phyloP scores from a whole-genome alignment of 192 early-diverging fungal genomes.

The Phycomyces blakesleeanus region DNA sequence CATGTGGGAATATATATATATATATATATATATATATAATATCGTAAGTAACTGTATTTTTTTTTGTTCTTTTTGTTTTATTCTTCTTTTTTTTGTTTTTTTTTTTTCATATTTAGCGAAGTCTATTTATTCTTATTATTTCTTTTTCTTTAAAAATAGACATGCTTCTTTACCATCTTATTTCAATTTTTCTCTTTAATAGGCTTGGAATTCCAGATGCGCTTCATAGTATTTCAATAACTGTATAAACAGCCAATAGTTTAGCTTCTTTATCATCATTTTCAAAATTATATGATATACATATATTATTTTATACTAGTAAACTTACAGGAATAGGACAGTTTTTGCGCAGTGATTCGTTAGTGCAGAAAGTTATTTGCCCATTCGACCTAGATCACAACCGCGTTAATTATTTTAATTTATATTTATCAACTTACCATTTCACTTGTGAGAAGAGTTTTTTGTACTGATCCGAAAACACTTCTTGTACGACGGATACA shows the following conservation, averaged over 20 bases:
- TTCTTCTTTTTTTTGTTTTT: too few species aligned
- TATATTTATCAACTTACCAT: neutral
- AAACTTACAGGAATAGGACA: slow-evolving; percentile 1
- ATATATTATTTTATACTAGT: too few species aligned
- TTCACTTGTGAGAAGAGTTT: neutral
- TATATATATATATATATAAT: too few species aligned
- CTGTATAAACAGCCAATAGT: too few species aligned
- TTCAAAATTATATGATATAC: too few species aligned
- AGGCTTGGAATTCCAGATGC: neutral
- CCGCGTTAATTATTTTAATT: neutral
- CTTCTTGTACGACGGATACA: neutral
- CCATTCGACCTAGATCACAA: neutral
- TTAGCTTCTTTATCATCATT: too few species aligned
- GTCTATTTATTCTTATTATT: neutral
- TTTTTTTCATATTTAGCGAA: neutral
- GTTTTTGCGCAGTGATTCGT: neutral
- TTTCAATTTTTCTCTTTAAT: neutral
- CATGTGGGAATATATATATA: too few species aligned
- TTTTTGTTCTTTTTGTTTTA: too few species aligned
- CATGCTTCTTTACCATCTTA: neutral
- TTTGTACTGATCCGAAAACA: neutral
- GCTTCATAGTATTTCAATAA: neutral
- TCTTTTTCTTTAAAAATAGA: neutral
- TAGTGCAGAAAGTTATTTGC: neutral
- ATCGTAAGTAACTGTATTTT: too few species aligned